phyloP scores from a whole-genome alignment of 108 stramenopile genomes.

The Skeletonema marinoi region DNA sequence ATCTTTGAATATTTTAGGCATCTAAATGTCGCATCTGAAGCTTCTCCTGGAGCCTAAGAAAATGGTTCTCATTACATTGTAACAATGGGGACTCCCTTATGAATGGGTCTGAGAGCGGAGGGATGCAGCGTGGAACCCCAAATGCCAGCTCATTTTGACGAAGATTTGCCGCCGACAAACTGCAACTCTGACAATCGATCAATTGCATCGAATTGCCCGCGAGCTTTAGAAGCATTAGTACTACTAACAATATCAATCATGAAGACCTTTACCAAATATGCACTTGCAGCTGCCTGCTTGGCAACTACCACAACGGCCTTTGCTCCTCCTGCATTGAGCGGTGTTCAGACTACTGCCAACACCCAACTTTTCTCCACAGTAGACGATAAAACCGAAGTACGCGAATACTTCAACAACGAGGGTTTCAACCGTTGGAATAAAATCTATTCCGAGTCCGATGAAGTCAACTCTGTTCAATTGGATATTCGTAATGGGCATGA shows the following conservation, averaged over 20 bases:
- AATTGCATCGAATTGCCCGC: too few species aligned
- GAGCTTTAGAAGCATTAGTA: too few species aligned
- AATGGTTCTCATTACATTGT: too few species aligned
- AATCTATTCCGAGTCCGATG: conserved; percentile 92
- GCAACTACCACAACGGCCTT: conserved; percentile 13
- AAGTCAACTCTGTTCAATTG: conserved; percentile 93
- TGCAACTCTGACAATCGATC: neutral
- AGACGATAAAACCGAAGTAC: conserved; percentile 96
- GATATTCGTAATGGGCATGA: conserved; percentile 96
- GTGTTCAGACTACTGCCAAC: neutral
- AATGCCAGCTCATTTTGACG: neutral
- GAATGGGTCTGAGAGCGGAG: neutral
- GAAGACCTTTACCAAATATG: conserved; percentile 12
- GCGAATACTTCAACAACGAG: conserved; percentile 97
- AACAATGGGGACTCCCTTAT: neutral
- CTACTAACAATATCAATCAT: neutral
- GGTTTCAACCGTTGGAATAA: conserved; percentile 99
- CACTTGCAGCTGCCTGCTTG: conserved; percentile 8
- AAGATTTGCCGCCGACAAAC: conserved; percentile 7
- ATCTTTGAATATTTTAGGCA: too few species aligned
- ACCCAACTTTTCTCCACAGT: conserved; percentile 41
- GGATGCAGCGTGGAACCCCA: neutral
- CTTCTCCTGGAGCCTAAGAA: too few species aligned
- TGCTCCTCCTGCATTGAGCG: conserved; percentile 4
- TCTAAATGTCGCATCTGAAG: too few species aligned